phyloP scores from a whole-genome alignment of 139 green algal species.

The Chlorella sp. region DNA sequence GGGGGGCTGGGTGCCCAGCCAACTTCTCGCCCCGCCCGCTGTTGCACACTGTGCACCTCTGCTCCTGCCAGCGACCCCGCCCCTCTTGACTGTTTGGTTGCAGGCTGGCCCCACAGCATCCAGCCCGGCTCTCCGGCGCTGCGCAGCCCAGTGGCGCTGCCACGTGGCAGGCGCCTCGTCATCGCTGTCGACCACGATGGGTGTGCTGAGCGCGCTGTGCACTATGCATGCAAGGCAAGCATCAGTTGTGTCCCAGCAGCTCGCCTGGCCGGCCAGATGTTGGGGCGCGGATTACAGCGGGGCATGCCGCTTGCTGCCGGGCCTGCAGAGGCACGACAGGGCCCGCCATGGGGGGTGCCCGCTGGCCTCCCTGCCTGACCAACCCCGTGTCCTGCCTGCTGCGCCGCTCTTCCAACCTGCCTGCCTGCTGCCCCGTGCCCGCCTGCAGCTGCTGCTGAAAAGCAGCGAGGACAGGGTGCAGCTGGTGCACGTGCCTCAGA shows the following conservation, averaged over 20 bases:
- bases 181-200: background rate
- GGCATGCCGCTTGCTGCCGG: background rate
- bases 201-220: background rate
- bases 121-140: background rate
- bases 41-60: no score
- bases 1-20: no score
- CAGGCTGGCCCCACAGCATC: background rate
- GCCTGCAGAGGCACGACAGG: background rate
- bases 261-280: no score
- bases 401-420: background rate
- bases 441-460: constrained; percentile 5
- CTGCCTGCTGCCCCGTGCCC: background rate
- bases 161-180: background rate
- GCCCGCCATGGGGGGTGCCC: background rate
- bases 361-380: background rate
- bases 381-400: background rate
- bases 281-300: background rate
- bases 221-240: background rate
- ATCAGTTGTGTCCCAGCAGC: no score
- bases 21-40: no score
- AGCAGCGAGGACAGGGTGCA: background rate
- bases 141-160: background rate
- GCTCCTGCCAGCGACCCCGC: no score
- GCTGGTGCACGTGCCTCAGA: background rate
- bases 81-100: no score